Base-by-base conservation (phyloP, 345 rosid genomes). In the Microthlaspi erraticum region DNA sequence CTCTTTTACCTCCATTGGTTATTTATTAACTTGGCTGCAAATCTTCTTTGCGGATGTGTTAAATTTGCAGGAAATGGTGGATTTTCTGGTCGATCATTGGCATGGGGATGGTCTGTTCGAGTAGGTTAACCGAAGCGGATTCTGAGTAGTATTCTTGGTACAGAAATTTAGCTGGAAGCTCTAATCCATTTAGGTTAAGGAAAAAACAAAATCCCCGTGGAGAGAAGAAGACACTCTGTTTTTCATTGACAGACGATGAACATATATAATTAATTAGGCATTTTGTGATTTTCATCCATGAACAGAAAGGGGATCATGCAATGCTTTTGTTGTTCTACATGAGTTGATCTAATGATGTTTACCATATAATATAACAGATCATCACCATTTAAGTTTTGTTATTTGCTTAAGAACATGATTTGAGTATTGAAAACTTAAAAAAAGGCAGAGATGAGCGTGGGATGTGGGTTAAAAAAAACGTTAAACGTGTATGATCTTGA, bases 21-120 rank as follows among this genome's bases (percentile, higher is more conserved):
- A 14, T 12, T 38, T 3, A 19, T 17, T n/a, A 60, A 66, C 46
- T 29, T 73, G 19, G 56, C 19, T 58, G 54, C 20, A 41, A 66
- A 58, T 32, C 39, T 58, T 66, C 6, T 10, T 20, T 65, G n/a
- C 9, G 17, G 36, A 17, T 67, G 49, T 23, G 8, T 6, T 26
- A 67, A 42, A 31, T 16, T 42, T 59, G 73, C 64, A 68, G 70
- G 79, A 75, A 39, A 75, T 75, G 79, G 79, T 75, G 46, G 79
- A 75, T 46, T 75, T 75, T 75, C 70, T 75, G 29, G 74, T 54
- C 0, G 79, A 75, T 44, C 38, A 2, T 14, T 75, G 75, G 75
- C 79, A 61, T 1, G 79, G 54, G 23, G 75, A 75, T 48, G 70
- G 70, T 31, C 79, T 69, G 45, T 75, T 62, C 65, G 70, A 60